These are phyloP conservation scores for Leccinellum luteum DNA, from an alignment of 768 basidiomycete genomes.

Conservation along the genomic window DNA sequence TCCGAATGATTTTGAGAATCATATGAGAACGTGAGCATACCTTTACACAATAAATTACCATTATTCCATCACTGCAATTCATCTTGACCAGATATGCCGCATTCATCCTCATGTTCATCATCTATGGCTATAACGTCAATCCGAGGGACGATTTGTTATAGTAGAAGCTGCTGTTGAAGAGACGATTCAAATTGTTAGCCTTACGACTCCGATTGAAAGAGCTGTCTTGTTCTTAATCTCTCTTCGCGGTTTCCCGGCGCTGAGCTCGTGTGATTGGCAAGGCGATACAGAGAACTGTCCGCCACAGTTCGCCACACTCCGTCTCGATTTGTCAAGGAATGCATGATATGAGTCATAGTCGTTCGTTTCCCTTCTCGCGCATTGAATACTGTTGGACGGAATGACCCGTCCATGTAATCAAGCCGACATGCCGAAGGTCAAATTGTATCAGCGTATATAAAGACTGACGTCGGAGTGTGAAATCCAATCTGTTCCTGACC, in stretches of 20 bases:
- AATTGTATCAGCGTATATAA: too few relatives aligned
- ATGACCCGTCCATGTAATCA: too few relatives aligned
- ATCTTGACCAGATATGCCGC: slow-evolving; percentile 13
- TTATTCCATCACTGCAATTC: background rate
- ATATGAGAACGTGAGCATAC: slow-evolving; percentile 21
- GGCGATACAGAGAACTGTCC: slow-evolving; percentile 9
- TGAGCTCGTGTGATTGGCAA: slow-evolving; percentile 7
- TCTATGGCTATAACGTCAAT: slow-evolving; percentile 18
- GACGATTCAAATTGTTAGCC: slow-evolving; percentile 2
- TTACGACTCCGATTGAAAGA: slow-evolving; percentile 21
- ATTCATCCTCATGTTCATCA: slow-evolving; percentile 21
- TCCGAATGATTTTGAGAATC: slow-evolving; percentile 14
- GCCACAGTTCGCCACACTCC: slow-evolving; percentile 16
- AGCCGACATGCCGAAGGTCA: too few relatives aligned
- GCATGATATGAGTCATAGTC: slow-evolving; percentile 9
- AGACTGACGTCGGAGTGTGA: too few relatives aligned
- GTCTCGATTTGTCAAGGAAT: slow-evolving; percentile 23
- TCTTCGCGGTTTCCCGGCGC: slow-evolving; percentile 21
- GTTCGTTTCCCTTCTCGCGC: background rate
- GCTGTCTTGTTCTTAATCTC: slow-evolving; percentile 15
- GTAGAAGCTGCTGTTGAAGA: slow-evolving; percentile 15
- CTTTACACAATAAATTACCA: too few relatives aligned
- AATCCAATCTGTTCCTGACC: too few relatives aligned
- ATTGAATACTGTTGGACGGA: too few relatives aligned
- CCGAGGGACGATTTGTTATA: slow-evolving; percentile 21